A percentile compares a stretch with the other conserved stretches of the same genome.
Conservation (phyloP, 768 basidiomycete genomes). For the Tulasnella sp. region DNA sequence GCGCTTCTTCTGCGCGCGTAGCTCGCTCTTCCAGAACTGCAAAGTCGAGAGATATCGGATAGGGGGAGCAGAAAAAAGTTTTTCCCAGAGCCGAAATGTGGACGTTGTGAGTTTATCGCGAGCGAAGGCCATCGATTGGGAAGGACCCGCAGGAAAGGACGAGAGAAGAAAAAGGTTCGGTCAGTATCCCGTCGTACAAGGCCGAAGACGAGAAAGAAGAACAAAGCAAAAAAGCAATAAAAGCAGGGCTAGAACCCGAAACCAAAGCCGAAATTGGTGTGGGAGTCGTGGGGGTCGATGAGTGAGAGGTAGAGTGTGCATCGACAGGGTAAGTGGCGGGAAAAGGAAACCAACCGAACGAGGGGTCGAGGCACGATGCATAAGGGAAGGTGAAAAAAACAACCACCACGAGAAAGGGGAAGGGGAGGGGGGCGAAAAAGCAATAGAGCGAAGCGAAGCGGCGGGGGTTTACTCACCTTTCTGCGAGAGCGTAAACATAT, state of each 20-base stretch:
- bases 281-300: not conserved
- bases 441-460: not conserved
- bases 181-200: not conserved
- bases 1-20: slow-evolving; percentile 16
- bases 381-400: not conserved
- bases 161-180: not conserved
- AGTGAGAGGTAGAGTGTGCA: not conserved
- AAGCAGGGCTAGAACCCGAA: not conserved
- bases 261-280: not conserved
- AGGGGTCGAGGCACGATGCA: not conserved
- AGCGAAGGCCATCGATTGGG: not conserved
- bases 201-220: not conserved
- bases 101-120: not conserved
- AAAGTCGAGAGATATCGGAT: not conserved
- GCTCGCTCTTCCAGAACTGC: slow-evolving; percentile 18
- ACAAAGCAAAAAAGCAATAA: not conserved
- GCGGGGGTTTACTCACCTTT: slow-evolving; percentile 10
- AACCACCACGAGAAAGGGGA: not conserved
- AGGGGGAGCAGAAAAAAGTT: not conserved
- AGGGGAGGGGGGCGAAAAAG: not conserved
- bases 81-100: not conserved
- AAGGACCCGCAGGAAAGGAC: not conserved
- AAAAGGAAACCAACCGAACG: not conserved
- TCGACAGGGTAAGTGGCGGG: slow-evolving; percentile 8
- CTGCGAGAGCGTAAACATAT: slow-evolving; percentile 20